Base-by-base conservation (phyloP, 306 rosid species). In the Heteromeles arbutifolia region DNA sequence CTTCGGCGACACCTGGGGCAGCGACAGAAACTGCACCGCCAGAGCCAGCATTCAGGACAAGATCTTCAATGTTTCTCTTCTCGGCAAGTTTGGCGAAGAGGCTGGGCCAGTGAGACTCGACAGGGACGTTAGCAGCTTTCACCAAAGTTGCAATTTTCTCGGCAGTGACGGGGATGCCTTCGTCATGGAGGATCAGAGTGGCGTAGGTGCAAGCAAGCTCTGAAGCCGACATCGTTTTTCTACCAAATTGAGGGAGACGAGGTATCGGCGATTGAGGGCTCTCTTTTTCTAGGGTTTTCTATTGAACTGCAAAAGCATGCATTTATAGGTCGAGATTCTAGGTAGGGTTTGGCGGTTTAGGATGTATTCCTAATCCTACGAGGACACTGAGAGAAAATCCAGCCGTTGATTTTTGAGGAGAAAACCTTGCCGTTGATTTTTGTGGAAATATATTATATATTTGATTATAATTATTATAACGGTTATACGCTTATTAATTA, bases 21-120 rank as follows among this genome's bases (percentile, higher is more conserved):
- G 89, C 90, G 25, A 83, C 92, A 0, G 89, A 84, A 22, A 84
- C 97, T 4, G 92, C 81, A 41, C 96, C 96, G 19, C 91, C 88
- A 0, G 92, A 91, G 2, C 88, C 97, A 9, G 79, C 90, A 69
- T 67, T 90, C 73, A 85, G 41, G 1, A 93, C 88, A 79, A 93
- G 88, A 65, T 93, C 97, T 1, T 62, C 90, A 64, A 93, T 53
- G 85, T 78, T 80, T 26, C 87, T 71, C 85, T 88, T 91, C 86
- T 90, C 92, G 1, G 89, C 87, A n/a, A 93, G 91, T 74, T 91
- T 93, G 24, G 96, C 92, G 37, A 93, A 91, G 64, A 93, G 77
- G 78, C 75, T 21, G 7, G 86, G 85, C 98, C 97, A 93, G 70
- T 80, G 91, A 1, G 92, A 82, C 21, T 90, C 96, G 15, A 90